A percentile compares a stretch with the other conserved stretches of the same genome.
These are phyloP conservation scores for Dendrobium chrysotoxum DNA, from an alignment of 106 monocot species.

Conservation along the genomic window DNA sequence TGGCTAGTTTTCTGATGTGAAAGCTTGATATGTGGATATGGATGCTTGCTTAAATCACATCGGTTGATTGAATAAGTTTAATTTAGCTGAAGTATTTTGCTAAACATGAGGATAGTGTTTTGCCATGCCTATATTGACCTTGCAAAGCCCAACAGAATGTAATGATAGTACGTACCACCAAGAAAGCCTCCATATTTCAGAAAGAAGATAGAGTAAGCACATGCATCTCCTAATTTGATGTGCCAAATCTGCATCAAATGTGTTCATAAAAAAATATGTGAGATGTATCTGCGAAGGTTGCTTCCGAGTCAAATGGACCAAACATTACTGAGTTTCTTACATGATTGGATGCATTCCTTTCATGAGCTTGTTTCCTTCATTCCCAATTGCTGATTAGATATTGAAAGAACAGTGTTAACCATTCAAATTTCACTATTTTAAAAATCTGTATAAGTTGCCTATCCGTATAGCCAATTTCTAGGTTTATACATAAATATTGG, in stretches of 20 bases:
- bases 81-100: background rate
- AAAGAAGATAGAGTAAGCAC: background rate
- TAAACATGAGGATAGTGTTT: background rate
- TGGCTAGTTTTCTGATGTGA: background rate
- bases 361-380: too few relatives aligned
- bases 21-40: background rate
- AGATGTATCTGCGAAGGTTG: too few relatives aligned
- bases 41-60: background rate
- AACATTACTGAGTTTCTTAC: too few relatives aligned
- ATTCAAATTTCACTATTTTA: too few relatives aligned
- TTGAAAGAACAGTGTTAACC: too few relatives aligned
- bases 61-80: background rate
- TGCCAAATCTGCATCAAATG: background rate
- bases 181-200: background rate
- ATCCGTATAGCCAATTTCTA: too few relatives aligned
- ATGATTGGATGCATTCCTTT: too few relatives aligned
- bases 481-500: too few relatives aligned
- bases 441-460: too few relatives aligned
- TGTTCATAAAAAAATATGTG: background rate
- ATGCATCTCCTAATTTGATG: background rate
- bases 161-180: background rate
- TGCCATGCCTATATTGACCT: background rate
- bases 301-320: too few relatives aligned
- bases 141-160: background rate
- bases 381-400: too few relatives aligned